Evolutionary conservation across 805 yeast species (phyloP), one percentile per base, ranked within the genome.

Genomic region (Yamadazyma akitaensis): DNA sequence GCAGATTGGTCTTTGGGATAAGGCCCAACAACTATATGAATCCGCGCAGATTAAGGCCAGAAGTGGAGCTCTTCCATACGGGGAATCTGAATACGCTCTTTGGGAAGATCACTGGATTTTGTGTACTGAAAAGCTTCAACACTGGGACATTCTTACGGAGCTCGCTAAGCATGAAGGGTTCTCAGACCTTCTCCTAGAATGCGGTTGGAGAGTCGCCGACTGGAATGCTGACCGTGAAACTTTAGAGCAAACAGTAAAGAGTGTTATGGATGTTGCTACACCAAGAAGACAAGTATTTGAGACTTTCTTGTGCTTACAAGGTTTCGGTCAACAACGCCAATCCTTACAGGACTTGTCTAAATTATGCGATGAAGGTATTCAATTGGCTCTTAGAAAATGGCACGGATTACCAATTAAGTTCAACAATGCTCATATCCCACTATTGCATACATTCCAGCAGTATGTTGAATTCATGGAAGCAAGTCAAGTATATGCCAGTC

Each of bases 71-170:
- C 69, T 94, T 34, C 99, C 99, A 0, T 94, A 88, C 61, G 89
- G 97, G 24, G 97, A 94, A 60, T 81, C 95, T 1, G 99, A 94
- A 61, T 94, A 94, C 58, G 83, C 94, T 0, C 72, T 94, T 30
- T 94, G 99, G 99, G 99, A 95, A 67, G 99, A 94, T 61, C 95
- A 91, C 59, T 94, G 99, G 99, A 90, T 94, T 47, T 69, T 88
- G 33, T 91, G 99, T 72, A 96, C 99, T 2, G 97, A 94, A 61
- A 92, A 92, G 63, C 72, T 94, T 35, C 99, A 94, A 61, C 97
- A 94, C 54, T 94, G 99, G 99, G 99, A 94, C 60, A 85, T 94
- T 40, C 72, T 94, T 49, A 92, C 99, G 0, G 99, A 94, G 58
- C 73, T 95, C 26, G 97, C 99, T 2, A 90, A 92, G 57, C 98